Conservation (phyloP, 257 asterid species). For the Primulina eburnea region DNA sequence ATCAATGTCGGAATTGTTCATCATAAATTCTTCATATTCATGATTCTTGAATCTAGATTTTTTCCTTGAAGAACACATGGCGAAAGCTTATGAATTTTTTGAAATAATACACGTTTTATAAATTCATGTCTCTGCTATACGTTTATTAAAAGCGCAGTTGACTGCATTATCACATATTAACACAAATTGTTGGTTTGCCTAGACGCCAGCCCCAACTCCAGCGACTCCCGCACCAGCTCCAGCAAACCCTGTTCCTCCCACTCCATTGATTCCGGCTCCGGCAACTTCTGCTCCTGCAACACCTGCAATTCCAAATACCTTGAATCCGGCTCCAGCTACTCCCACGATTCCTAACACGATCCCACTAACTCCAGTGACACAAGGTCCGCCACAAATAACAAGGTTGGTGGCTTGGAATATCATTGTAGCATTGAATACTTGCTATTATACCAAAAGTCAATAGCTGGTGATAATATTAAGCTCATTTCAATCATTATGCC, state of each 20-base stretch:
- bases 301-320: slow-evolving; percentile 24
- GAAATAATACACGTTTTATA: too few species aligned
- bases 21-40: not conserved
- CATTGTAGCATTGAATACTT: too few species aligned
- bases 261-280: slow-evolving; percentile 17
- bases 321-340: slow-evolving; percentile 23
- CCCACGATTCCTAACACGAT: slow-evolving; percentile 20
- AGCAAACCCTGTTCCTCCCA: slow-evolving; percentile 27
- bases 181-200: slow-evolving; percentile 16
- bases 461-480: too few species aligned
- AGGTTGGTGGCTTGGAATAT: not conserved
- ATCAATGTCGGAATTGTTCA: not conserved
- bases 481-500: too few species aligned
- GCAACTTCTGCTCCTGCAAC: slow-evolving; percentile 4
- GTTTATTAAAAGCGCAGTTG: too few species aligned
- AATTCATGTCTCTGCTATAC: not conserved
- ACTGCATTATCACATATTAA: not conserved
- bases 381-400: not conserved
- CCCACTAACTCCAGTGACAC: not conserved
- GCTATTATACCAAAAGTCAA: too few species aligned
- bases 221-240: slow-evolving; percentile 24
- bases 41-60: not conserved
- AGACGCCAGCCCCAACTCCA: slow-evolving; percentile 55
- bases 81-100: not conserved
- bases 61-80: not conserved